These are phyloP conservation scores for Vanderwaltozyma polyspora DNA, from an alignment of 805 yeast species.

Conservation along the genomic window DNA sequence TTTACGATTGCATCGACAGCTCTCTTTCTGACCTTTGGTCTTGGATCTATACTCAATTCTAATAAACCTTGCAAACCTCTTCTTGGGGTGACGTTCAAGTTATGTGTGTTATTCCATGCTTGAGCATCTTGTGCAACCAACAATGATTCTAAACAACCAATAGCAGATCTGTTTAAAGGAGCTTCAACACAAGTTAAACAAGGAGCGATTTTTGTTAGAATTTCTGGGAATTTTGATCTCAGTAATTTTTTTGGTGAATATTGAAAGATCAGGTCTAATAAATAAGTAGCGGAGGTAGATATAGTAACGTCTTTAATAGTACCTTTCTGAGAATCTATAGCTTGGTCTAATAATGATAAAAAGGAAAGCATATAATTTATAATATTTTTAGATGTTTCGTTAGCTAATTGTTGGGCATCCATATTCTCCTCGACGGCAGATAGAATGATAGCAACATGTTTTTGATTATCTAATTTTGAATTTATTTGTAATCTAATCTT, in stretches of 20 bases:
- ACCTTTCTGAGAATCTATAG: slow-evolving; percentile 38
- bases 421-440: slow-evolving; percentile 87
- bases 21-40: slow-evolving; percentile 93
- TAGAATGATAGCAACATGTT: slow-evolving; percentile 69
- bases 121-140: slow-evolving; percentile 68
- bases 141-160: slow-evolving; percentile 75
- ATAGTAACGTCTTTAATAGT: slow-evolving; percentile 46
- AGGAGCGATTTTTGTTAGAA: slow-evolving; percentile 71
- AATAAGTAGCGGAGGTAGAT: slow-evolving; percentile 68
- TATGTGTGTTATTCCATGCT: slow-evolving; percentile 57
- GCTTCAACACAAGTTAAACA: slow-evolving; percentile 69
- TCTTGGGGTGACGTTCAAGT: slow-evolving; percentile 48
- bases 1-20: slow-evolving; percentile 78
- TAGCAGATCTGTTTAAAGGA: slow-evolving; percentile 67
- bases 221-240: slow-evolving; percentile 63
- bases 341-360: slow-evolving; percentile 68
- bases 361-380: slow-evolving; percentile 81
- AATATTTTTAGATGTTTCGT: slow-evolving; percentile 44
- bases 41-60: slow-evolving; percentile 69
- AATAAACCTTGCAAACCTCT: slow-evolving; percentile 72
- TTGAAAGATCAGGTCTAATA: slow-evolving; percentile 71
- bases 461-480: slow-evolving; percentile 82
- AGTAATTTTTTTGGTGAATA: slow-evolving; percentile 59
- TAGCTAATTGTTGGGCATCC: slow-evolving; percentile 25
- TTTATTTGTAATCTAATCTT: slow-evolving; percentile 59